Conservation (phyloP, 2,329 filamentous ascomycete species). For the Diplodia corticola region DNA sequence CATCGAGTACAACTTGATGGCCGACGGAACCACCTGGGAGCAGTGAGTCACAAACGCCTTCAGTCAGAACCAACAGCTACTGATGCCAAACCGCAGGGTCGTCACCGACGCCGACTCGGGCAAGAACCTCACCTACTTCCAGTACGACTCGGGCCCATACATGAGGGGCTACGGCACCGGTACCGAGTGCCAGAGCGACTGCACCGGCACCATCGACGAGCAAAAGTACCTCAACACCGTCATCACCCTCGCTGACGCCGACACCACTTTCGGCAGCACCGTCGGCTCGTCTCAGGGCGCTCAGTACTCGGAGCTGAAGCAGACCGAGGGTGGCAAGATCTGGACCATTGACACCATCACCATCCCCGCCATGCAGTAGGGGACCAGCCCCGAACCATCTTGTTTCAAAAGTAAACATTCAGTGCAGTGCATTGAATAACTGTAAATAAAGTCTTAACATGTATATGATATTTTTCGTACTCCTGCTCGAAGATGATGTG, state of each 20-base stretch:
- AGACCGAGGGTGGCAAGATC: conserved; percentile 3
- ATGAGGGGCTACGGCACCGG: conserved; percentile 45
- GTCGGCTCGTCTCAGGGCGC: conserved; percentile 5
- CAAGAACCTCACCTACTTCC: conserved; percentile 38
- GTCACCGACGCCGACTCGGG: conserved; percentile 44
- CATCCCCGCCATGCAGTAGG: neutral
- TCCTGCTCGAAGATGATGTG: too few relatives aligned
- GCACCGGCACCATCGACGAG: conserved; percentile 40
- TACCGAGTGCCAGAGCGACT: conserved; percentile 44
- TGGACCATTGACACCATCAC: conserved; percentile 16
- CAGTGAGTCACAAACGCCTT: conserved; percentile 28
- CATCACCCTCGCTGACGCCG: conserved; percentile 41
- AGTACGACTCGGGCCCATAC: conserved; percentile 37
- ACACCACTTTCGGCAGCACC: conserved; percentile 30
- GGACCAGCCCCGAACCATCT: too few relatives aligned
- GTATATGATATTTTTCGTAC: too few relatives aligned
- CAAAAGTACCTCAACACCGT: conserved; percentile 44
- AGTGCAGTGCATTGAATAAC: too few relatives aligned
- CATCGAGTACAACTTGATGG: conserved; percentile 33
- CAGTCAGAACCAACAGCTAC: neutral
- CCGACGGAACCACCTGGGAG: conserved; percentile 34
- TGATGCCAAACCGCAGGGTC: neutral
- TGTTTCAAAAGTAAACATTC: too few relatives aligned
- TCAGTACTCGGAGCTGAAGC: neutral
- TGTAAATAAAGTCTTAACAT: too few relatives aligned